Conservation (phyloP, 148 eudicot species). For the Vaccinium vitisidaea region DNA sequence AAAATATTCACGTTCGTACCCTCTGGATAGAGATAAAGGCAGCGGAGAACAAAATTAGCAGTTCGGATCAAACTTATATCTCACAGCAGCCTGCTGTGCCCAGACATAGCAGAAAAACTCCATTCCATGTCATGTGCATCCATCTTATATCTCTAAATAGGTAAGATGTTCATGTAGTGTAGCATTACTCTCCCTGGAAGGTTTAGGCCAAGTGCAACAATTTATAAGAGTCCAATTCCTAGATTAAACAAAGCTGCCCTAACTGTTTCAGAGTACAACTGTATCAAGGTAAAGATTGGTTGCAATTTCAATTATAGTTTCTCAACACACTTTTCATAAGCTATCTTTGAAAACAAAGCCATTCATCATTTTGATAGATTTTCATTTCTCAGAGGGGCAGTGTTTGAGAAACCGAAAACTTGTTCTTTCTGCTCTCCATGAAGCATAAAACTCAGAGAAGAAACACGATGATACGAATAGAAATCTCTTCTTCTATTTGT, state of each 20-base stretch:
- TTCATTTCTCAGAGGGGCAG: too few species aligned
- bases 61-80: not conserved
- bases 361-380: too few species aligned
- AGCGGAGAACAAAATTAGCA: not conserved
- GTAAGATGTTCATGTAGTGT: not conserved
- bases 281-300: too few species aligned
- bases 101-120: not conserved
- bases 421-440: not conserved
- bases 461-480: not conserved
- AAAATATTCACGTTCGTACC: not conserved
- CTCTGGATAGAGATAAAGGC: not conserved
- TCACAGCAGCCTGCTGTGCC: not conserved
- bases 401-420: too few species aligned
- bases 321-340: not conserved
- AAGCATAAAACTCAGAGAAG: not conserved
- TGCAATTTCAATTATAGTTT: too few species aligned
- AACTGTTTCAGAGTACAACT: too few species aligned
- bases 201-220: too few species aligned
- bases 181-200: too few species aligned
- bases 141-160: not conserved
- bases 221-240: too few species aligned
- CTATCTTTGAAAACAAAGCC: too few species aligned
- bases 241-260: too few species aligned
- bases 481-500: not conserved
- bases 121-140: not conserved